A percentile compares a stretch with the other conserved stretches of the same genome.
phyloP scores from a whole-genome alignment of 495 filamentous ascomycete genomes.

The Lindgomyces ingoldianus region DNA sequence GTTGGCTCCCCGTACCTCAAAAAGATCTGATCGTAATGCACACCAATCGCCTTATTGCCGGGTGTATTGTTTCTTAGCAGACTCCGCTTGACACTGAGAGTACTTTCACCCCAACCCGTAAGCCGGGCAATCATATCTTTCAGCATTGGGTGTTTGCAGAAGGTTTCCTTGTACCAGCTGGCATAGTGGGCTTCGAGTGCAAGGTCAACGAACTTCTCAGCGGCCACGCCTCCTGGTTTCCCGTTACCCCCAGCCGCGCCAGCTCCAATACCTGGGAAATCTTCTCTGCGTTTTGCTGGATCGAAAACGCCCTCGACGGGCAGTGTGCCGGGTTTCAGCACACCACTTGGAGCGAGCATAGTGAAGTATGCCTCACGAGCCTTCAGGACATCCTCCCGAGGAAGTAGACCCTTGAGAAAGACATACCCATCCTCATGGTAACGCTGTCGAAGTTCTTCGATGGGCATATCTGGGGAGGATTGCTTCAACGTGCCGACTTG shows the following conservation, averaged over 20 bases:
- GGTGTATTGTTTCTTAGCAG: slow-evolving; percentile 61
- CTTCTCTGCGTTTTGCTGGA: slow-evolving; percentile 47
- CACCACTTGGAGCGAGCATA: slow-evolving; percentile 55
- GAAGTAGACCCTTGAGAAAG: slow-evolving; percentile 60
- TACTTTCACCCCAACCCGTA: slow-evolving; percentile 57
- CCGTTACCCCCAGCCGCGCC: slow-evolving; percentile 55
- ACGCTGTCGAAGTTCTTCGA: slow-evolving; percentile 53
- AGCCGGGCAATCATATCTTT: slow-evolving; percentile 55
- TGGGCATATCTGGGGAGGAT: slow-evolving; percentile 41
- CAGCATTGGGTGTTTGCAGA: slow-evolving; percentile 58
- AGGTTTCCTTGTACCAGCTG: slow-evolving; percentile 59
- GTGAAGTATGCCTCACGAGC: slow-evolving; percentile 61
- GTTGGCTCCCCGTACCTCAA: slow-evolving; percentile 60
- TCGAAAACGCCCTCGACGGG: slow-evolving; percentile 55
- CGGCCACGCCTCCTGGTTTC: slow-evolving; percentile 48
- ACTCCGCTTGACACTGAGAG: slow-evolving; percentile 43
- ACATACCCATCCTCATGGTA: slow-evolving; percentile 62
- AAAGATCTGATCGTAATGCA: slow-evolving; percentile 70
- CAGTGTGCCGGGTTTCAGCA: slow-evolving; percentile 52
- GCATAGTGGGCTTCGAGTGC: slow-evolving; percentile 59
- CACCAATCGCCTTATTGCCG: slow-evolving; percentile 58
- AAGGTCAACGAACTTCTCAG: slow-evolving; percentile 55
- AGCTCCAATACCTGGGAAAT: slow-evolving; percentile 60
- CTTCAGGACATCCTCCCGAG: slow-evolving; percentile 58
- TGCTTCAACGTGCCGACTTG: slow-evolving; percentile 51